Evolutionary conservation across 2,329 filamentous ascomycete species (phyloP), one percentile per base, ranked within the genome.

Genomic region (Aureobasidium leucospermi): DNA sequence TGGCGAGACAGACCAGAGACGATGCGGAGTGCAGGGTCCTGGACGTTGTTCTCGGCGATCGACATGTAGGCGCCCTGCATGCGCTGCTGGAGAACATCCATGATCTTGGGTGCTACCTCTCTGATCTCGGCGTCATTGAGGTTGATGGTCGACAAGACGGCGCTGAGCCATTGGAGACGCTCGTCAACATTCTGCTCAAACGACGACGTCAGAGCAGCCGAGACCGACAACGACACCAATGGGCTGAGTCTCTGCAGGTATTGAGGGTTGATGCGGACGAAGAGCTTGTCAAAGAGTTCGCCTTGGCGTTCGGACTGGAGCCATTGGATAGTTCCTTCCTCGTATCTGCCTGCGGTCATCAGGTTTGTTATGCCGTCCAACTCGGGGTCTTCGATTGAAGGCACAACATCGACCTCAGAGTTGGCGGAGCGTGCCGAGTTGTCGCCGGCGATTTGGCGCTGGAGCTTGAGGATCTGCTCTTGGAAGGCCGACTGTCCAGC

Each of bases 401-500:
- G 69, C 62, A 68, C 68, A 23, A 67, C 70, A 19, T 68, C 66
- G 29, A 71, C 67, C 16, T 67, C 68, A 42, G 63, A 60, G 36
- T 58, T 43, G 36, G 63, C 52, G 15, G 61, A 46, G 42, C 43
- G 58, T n/a, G 56, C 13, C 10, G 46, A 48, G 39, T 60, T 34
- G 52, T 58, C 34, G 48, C 79, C 76, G 65, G 82, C 42, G n/a
- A 58, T 42, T 45, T 63, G 61, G 15, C 48, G 55, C 63, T 78
- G 76, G 42, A 78, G 65, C 66, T 75, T 74, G 16, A 70, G 63
- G 9, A 79, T 69, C 65, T 79, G 74, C 36, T 81, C 81, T 70
- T 91, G 87, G 64, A 90, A 84, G 59, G 87, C 81, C 4, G 81
- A 75, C 73, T 92, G 88, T 1, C 82, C 81, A 5, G 82, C 75